Percentiles rank a stretch among this genome's conserved stretches.
Evolutionary conservation across 2,329 filamentous ascomycete species (phyloP).

Genomic region (Cucurbitaria berberidis): DNA sequence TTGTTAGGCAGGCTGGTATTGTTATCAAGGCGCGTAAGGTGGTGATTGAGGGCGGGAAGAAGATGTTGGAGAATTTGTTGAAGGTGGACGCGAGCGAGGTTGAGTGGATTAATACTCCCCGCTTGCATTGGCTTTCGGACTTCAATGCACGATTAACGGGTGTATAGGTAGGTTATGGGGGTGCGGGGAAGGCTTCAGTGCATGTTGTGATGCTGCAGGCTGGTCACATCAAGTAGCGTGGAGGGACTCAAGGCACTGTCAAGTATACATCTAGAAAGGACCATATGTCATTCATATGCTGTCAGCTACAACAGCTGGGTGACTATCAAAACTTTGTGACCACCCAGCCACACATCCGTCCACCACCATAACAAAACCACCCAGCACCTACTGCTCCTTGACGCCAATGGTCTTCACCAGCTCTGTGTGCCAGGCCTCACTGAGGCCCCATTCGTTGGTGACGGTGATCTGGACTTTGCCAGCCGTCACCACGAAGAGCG

Average conservation of each 20-base stretch:
- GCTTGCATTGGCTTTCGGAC: not conserved
- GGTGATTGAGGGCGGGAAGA: not conserved
- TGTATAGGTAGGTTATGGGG: not conserved
- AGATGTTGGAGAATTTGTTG: not conserved
- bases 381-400: not conserved
- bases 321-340: not conserved
- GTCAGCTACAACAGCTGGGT: not conserved
- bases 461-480: constrained; percentile 1
- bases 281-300: not conserved
- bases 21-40: not conserved
- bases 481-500: constrained; percentile 12
- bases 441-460: not conserved
- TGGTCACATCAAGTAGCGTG: not conserved
- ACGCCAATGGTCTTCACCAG: not conserved
- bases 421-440: not conserved
- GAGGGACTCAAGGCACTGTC: not conserved
- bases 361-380: not conserved
- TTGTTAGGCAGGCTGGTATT: not conserved
- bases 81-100: not conserved
- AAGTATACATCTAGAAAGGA: not conserved
- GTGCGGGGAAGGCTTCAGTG: not conserved
- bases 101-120: not conserved
- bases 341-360: not conserved
- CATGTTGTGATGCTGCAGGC: not conserved
- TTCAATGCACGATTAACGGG: not conserved